Conservation (phyloP, 768 basidiomycete genomes). For the Psilocybe subaeruginosa region DNA sequence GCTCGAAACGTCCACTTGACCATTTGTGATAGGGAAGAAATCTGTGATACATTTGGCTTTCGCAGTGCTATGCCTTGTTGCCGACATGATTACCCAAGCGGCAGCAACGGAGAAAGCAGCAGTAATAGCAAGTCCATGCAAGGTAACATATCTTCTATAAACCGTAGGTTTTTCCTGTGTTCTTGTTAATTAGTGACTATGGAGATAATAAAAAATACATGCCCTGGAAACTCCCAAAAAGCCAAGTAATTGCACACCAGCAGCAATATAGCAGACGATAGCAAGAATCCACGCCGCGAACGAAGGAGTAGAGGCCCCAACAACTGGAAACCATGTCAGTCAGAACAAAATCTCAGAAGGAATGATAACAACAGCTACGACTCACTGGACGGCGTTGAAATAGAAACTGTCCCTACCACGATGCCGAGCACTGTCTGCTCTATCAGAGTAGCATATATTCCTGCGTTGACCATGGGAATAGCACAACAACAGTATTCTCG, state of each 20-base stretch:
- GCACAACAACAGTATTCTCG: constrained; percentile 94
- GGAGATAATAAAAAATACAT: constrained; percentile 4
- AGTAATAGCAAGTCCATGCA: constrained; percentile 58
- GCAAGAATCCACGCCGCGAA: constrained; percentile 78
- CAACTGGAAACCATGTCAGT: constrained; percentile 52
- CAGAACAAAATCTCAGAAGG: constrained; percentile 1
- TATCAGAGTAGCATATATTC: constrained; percentile 78
- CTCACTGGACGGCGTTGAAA: constrained; percentile 83
- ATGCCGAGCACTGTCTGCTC: constrained; percentile 77
- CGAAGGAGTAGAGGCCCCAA: constrained; percentile 82
- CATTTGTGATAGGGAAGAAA: constrained; percentile 55
- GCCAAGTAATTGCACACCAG: constrained; percentile 78
- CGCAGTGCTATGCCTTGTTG: constrained; percentile 73
- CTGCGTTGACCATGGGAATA: constrained; percentile 87
- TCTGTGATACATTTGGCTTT: constrained; percentile 62
- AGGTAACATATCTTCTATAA: constrained; percentile 69
- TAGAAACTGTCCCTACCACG: constrained; percentile 69
- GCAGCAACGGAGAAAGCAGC: constrained; percentile 77
- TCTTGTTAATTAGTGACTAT: background rate
- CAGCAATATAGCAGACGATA: constrained; percentile 74
- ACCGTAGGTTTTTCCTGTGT: constrained; percentile 65
- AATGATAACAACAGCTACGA: constrained; percentile 8
- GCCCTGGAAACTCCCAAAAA: constrained; percentile 85
- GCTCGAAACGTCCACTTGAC: constrained; percentile 29
- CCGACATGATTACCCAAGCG: constrained; percentile 83